Base-by-base conservation (phyloP, 257 asterid species). In the Penstemon eatonii region DNA sequence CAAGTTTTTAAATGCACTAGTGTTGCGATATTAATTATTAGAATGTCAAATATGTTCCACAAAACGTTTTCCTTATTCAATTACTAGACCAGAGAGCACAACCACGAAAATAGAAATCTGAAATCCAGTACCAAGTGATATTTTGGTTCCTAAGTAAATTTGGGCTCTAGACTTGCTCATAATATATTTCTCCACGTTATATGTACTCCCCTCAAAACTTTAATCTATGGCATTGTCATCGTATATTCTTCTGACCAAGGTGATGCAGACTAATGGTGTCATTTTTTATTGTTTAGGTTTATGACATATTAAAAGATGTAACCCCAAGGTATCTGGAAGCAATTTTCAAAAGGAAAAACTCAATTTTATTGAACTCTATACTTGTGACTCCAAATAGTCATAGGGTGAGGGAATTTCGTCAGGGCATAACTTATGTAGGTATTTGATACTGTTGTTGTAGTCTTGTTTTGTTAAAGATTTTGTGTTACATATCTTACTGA, bases 341-440 rank as follows among this genome's bases (percentile, higher is more conserved):
- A 57, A 60, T 77, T 66, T 72, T 81, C 70, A 84, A 67, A 75
- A 65, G 84, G 79, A 91, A 82, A 70, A 86, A 71, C 58, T 74
- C 81, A 12, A 84, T 91, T 71, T 89, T 94, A 68, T 85, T 89
- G 46, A 85, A 85, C 78, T 72, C 78, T 68, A 56, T 89, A 76
- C 91, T 94, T 36, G 88, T 94, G 77, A 89, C 97, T 65, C 99
- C 99, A 46, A 94, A 94, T 76, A 76, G 88, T 74, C 89, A 87
- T 65, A 95, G 99, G 6, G 87, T 94, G 69, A 85, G 91, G 63
- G 99, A 94, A 79, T 87, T 87, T 55, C 93, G 95, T 69, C 87
- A 72, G 65, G 86, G 81, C 75, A 87, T 94, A 65, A 72, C 81
- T 53, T 72, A 77, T 49, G 99, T 94, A 81, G 83, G 96, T 82